Percentiles rank a stretch among this genome's conserved stretches.
Evolutionary conservation across 2,329 filamentous ascomycete species (phyloP).

Genomic region (Diaporthe longicolla): DNA sequence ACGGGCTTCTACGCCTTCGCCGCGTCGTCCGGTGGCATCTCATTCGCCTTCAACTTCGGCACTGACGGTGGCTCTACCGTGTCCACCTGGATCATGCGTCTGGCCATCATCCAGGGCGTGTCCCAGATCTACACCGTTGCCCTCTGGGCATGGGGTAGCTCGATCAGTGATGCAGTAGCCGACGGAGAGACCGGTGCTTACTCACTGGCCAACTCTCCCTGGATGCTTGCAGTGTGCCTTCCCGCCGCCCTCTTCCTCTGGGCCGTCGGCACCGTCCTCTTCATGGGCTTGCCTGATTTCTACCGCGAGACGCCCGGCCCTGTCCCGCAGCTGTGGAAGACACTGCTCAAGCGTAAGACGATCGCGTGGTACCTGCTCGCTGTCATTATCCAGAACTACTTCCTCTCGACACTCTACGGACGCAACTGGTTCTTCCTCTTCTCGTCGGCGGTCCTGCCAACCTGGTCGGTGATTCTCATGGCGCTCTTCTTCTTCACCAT

Average conservation of each 20-base stretch:
- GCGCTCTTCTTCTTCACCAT: constrained; percentile 66
- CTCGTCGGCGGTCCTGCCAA: constrained; percentile 61
- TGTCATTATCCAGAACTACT: constrained; percentile 75
- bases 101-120: constrained; percentile 74
- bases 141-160: constrained; percentile 75
- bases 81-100: constrained; percentile 76
- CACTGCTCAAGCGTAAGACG: constrained; percentile 71
- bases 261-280: constrained; percentile 67
- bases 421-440: constrained; percentile 74
- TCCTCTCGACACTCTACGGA: constrained; percentile 73
- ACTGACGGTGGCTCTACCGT: constrained; percentile 73
- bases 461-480: constrained; percentile 70
- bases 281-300: constrained; percentile 72
- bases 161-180: constrained; percentile 59
- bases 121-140: constrained; percentile 74
- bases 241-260: constrained; percentile 71
- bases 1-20: constrained; percentile 73
- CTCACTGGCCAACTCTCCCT: constrained; percentile 47
- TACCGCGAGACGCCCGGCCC: constrained; percentile 73
- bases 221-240: constrained; percentile 62
- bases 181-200: constrained; percentile 50
- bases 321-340: constrained; percentile 73
- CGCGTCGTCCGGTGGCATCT: constrained; percentile 73
- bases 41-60: constrained; percentile 77
- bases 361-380: constrained; percentile 74